These are phyloP conservation scores for Straminergon stramineum DNA, from an alignment of 225 moss, liverwort and hornwort genomes.

Conservation along the genomic window DNA sequence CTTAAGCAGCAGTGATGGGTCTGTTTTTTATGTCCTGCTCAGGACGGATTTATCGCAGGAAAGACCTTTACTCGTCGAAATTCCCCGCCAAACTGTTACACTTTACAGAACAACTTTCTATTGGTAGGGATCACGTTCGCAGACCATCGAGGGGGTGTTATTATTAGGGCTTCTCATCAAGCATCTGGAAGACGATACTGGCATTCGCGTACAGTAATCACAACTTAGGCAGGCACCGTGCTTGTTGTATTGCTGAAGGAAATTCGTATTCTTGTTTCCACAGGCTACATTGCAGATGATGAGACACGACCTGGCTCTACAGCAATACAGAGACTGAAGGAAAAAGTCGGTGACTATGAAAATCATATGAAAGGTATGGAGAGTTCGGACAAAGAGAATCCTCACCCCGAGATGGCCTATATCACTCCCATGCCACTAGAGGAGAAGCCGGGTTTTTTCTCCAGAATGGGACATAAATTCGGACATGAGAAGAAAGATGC, in stretches of 20 bases:
- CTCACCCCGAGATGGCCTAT: conserved; percentile 11
- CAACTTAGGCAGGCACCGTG: neutral
- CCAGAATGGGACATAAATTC: neutral
- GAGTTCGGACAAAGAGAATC: neutral
- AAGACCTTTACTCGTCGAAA: neutral
- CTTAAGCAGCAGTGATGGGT: neutral
- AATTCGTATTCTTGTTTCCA: neutral
- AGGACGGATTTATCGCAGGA: neutral
- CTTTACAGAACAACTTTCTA: neutral
- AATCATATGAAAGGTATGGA: conserved; percentile 6
- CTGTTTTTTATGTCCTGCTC: neutral
- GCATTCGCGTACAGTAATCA: neutral
- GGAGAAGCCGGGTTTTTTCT: neutral
- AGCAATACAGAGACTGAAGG: conserved; percentile 2
- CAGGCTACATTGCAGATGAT: conserved; percentile 25
- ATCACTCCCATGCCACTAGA: conserved; percentile 10
- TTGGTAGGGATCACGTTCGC: neutral
- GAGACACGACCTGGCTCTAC: conserved; percentile 10
- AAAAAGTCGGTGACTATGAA: neutral
- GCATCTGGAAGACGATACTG: neutral
- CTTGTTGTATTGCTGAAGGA: neutral
- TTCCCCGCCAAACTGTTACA: neutral
- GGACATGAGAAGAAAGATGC: neutral
- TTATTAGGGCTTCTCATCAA: neutral
- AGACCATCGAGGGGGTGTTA: neutral